Evolutionary conservation across 495 filamentous ascomycete species (phyloP).

Genomic region (Podospora tetraspora): DNA sequence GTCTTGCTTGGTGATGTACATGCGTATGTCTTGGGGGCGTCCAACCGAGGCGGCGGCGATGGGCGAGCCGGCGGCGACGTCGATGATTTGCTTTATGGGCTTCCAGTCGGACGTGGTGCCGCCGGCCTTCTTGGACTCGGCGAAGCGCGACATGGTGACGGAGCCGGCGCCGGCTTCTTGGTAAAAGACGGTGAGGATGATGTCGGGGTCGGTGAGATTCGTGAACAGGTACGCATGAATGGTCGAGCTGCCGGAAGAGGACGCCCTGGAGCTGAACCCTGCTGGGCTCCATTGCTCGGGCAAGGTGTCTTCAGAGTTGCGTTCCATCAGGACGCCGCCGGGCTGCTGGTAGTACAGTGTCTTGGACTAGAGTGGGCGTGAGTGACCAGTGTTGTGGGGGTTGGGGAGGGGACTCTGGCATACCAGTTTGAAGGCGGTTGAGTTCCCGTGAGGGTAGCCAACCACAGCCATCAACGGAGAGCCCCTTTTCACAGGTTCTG

Average conservation of each 20-base stretch:
- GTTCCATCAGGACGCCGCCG: background rate
- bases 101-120: background rate
- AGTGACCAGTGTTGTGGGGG: background rate
- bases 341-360: background rate
- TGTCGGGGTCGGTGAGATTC: background rate
- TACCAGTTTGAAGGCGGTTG: background rate
- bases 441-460: background rate
- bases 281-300: background rate
- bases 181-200: background rate
- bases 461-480: background rate
- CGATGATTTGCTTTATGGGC: background rate
- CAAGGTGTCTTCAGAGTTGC: background rate
- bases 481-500: background rate
- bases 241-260: background rate
- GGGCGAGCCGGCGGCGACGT: background rate
- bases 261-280: background rate
- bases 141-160: background rate
- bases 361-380: background rate
- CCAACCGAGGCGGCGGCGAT: background rate
- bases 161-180: background rate
- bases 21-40: background rate
- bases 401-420: background rate
- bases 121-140: background rate
- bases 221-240: background rate
- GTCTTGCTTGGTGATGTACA: background rate